Conservation (phyloP, 2,329 filamentous ascomycete species). For the Pseudogymnoascus sp. region DNA sequence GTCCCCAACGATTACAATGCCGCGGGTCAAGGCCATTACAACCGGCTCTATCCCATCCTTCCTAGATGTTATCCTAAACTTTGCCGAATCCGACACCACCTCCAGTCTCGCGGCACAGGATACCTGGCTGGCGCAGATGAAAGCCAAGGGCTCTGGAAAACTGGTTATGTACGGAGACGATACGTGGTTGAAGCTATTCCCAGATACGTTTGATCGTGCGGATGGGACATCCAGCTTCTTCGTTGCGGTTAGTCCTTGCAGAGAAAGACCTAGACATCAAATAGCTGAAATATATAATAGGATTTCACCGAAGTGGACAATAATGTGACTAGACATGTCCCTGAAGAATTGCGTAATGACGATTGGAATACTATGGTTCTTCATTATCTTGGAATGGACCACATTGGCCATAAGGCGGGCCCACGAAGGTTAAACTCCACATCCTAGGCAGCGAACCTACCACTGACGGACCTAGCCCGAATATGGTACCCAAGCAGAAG, state of each 20-base stretch:
- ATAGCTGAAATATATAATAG: slow-evolving; percentile 39
- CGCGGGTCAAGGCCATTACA: slow-evolving; percentile 91
- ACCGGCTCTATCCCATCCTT: slow-evolving; percentile 98
- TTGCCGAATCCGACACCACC: slow-evolving; percentile 86
- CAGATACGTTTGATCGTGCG: slow-evolving; percentile 72
- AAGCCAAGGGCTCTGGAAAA: slow-evolving; percentile 60
- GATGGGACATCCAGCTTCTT: slow-evolving; percentile 98
- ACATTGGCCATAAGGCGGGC: slow-evolving; percentile 94
- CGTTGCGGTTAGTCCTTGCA: slow-evolving; percentile 65
- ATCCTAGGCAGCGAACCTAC: not conserved
- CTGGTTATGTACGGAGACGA: slow-evolving; percentile 96
- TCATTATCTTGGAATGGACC: slow-evolving; percentile 91
- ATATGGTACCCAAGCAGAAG: slow-evolving; percentile 86
- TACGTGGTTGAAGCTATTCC: slow-evolving; percentile 96
- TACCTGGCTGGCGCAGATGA: slow-evolving; percentile 93
- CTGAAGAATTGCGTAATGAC: slow-evolving; percentile 61
- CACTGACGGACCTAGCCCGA: slow-evolving; percentile 46
- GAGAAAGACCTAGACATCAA: slow-evolving; percentile 20
- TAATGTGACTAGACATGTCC: slow-evolving; percentile 89
- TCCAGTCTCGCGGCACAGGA: slow-evolving; percentile 84
- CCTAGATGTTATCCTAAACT: slow-evolving; percentile 91
- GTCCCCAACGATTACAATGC: slow-evolving; percentile 98
- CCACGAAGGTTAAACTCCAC: slow-evolving; percentile 57
- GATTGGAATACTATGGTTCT: slow-evolving; percentile 94
- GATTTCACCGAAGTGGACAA: slow-evolving; percentile 97